Conservation (phyloP, 1,284 basidiomycete species). For the Gomphus bonarii region DNA sequence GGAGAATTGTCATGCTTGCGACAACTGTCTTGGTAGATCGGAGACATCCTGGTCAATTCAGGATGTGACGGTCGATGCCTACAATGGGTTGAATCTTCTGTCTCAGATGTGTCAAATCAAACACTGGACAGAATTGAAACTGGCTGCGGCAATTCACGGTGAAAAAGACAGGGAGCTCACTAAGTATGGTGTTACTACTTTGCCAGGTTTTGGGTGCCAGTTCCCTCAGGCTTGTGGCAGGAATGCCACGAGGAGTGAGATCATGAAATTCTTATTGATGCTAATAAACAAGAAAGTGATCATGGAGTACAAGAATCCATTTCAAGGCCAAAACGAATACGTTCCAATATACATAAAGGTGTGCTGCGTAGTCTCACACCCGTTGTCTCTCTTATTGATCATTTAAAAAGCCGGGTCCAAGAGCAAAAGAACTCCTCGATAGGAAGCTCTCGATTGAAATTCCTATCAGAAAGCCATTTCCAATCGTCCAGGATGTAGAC, state of each 20-base stretch:
- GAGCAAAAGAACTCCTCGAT: neutral
- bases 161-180: neutral
- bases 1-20: neutral
- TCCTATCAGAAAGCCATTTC: neutral
- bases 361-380: neutral
- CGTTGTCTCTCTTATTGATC: neutral
- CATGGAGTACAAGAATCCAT: neutral
- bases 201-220: neutral
- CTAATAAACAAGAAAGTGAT: neutral
- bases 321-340: neutral
- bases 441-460: neutral
- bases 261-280: neutral
- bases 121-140: neutral
- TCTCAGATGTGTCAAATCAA: neutral
- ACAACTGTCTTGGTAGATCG: neutral
- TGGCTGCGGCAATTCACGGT: neutral
- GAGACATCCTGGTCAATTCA: neutral
- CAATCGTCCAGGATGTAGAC: neutral
- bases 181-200: neutral
- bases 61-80: neutral
- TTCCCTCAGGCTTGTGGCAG: neutral
- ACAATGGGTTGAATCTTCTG: neutral
- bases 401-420: neutral
- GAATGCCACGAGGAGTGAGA: neutral
- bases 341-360: constrained; percentile 1